Evolutionary conservation across 768 basidiomycete species (phyloP), one percentile per base, ranked within the genome.

Genomic region (Mycena alexandri): DNA sequence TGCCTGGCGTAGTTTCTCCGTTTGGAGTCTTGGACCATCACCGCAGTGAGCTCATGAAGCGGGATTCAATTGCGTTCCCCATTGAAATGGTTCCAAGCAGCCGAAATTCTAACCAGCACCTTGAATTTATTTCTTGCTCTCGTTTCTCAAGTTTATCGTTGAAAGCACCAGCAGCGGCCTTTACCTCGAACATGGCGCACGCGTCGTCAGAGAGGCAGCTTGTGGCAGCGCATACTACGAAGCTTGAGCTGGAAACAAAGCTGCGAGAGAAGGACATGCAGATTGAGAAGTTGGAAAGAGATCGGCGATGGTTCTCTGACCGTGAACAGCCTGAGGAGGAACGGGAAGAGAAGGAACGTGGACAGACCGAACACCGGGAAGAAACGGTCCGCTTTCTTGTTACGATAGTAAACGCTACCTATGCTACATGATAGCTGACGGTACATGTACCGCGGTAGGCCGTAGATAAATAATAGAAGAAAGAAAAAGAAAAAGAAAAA

Each of bases 261-360:
- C 79, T 93, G 5, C 82, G 89, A 36, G 90, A 93, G 76, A 87
- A 86, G 74, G 90, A 92, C 3, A 69, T 83, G 1, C 75, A 79
- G 22, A 84, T 94, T 33, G 91, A 92, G 47, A 79, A 87, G 48
- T 81, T 95, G 12, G 91, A 93, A 72, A 80, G 85, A 19, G 93
- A 94, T 73, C 80, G 92, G 41, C 80, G 90, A 19, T 93, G 84
- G 81, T 83, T 93, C 55, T 80, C 89, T 0, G 91, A 93, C 68
- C 77, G 89, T 5, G 93, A 93, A 75, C 81, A 84, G n/a, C n/a
- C n/a, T n/a, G n/a, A n/a, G 54, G 87, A 89, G 42, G 91, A 93
- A 66, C 80, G 87, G 25, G 87, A 89, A 65, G 90, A 90, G 76
- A 91, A 87, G 76, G 89, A 92, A 63, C 76, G 75, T 12, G 87